These are phyloP conservation scores for Xylaria sp. DNA, from an alignment of 2,329 filamentous ascomycete genomes.

Conservation along the genomic window DNA sequence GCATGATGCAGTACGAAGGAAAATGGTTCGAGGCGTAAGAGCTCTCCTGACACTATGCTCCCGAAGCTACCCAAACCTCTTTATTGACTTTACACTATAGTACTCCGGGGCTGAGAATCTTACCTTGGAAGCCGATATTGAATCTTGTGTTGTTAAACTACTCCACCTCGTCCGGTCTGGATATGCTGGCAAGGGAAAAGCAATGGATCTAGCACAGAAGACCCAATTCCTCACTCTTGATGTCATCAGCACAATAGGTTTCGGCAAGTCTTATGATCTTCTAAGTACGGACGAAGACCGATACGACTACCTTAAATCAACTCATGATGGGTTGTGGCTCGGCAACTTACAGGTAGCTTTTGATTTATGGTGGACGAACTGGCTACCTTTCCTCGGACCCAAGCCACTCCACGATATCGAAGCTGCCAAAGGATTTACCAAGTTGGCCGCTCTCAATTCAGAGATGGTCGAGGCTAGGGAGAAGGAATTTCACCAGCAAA, in stretches of 20 bases:
- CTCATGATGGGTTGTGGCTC: slow-evolving; percentile 37
- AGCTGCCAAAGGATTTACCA: slow-evolving; percentile 49
- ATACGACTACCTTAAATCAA: slow-evolving; percentile 49
- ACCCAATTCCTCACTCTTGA: slow-evolving; percentile 64
- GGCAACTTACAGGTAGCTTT: slow-evolving; percentile 49
- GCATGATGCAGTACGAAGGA: slow-evolving; percentile 57
- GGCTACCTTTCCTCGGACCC: slow-evolving; percentile 24
- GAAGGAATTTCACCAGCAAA: slow-evolving; percentile 38
- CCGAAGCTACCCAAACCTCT: neutral
- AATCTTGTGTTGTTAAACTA: slow-evolving; percentile 57
- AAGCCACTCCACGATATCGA: slow-evolving; percentile 2
- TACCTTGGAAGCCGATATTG: slow-evolving; percentile 59
- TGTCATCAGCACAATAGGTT: slow-evolving; percentile 61
- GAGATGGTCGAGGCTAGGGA: slow-evolving; percentile 41
- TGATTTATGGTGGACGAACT: slow-evolving; percentile 36
- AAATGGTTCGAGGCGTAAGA: slow-evolving; percentile 62
- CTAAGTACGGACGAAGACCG: slow-evolving; percentile 58
- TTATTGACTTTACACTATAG: slow-evolving; percentile 43
- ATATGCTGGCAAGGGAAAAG: slow-evolving; percentile 49
- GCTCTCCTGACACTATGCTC: neutral
- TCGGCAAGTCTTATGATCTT: slow-evolving; percentile 62
- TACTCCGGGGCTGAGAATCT: slow-evolving; percentile 67
- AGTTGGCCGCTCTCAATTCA: slow-evolving; percentile 48
- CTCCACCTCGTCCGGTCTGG: slow-evolving; percentile 56
- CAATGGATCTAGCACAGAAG: slow-evolving; percentile 59